These are phyloP conservation scores for Phylloporus scabripes DNA, from an alignment of 768 basidiomycete genomes.

Conservation along the genomic window DNA sequence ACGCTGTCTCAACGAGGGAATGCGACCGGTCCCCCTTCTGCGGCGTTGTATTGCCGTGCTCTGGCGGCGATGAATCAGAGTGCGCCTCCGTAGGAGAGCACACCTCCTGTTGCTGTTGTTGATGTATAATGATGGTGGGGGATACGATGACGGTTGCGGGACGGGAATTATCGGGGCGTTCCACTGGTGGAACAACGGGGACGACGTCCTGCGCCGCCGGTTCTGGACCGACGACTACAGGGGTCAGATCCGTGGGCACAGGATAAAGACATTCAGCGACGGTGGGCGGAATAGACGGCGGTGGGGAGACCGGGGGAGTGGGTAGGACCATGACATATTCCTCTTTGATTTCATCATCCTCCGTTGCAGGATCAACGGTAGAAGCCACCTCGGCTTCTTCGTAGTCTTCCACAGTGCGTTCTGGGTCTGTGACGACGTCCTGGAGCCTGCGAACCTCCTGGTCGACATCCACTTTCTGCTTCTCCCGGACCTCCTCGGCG, in stretches of 20 bases:
- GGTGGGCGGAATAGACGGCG: slow-evolving; percentile 15
- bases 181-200: slow-evolving; percentile 1
- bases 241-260: not conserved
- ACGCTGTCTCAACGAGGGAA: slow-evolving; percentile 34
- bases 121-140: slow-evolving; percentile 26
- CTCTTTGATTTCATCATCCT: slow-evolving; percentile 10
- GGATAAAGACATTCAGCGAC: slow-evolving; percentile 13
- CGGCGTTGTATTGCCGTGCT: slow-evolving; percentile 9
- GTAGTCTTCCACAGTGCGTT: slow-evolving; percentile 40
- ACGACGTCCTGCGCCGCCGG: slow-evolving; percentile 4
- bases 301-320: slow-evolving; percentile 19
- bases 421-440: slow-evolving; percentile 45
- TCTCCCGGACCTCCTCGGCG: slow-evolving; percentile 59
- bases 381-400: slow-evolving; percentile 30
- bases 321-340: slow-evolving; percentile 13
- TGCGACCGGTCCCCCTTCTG: slow-evolving; percentile 17
- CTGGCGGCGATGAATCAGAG: slow-evolving; percentile 7
- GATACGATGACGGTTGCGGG: slow-evolving; percentile 18
- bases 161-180: slow-evolving; percentile 2
- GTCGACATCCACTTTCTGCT: slow-evolving; percentile 36
- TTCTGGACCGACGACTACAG: slow-evolving; percentile 1
- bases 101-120: slow-evolving; percentile 17
- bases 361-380: slow-evolving; percentile 15
- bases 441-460: slow-evolving; percentile 47
- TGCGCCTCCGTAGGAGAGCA: slow-evolving; percentile 8